Evolutionary conservation across 352 stramenopile species (phyloP).

Genomic region (Globisporangium yorkense): DNA sequence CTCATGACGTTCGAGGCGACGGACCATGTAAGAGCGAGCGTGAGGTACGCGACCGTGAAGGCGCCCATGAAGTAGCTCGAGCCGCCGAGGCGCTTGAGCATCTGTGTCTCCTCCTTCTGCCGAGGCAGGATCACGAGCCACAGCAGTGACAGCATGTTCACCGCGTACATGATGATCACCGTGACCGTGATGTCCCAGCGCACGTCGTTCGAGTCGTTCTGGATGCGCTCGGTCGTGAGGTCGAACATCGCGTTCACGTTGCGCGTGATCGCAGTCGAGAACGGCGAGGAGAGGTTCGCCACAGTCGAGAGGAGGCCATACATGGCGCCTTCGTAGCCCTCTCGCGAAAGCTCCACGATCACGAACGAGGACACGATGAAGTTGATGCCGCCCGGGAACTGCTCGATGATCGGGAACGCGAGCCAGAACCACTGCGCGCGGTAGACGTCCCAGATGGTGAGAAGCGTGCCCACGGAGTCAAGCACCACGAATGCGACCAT

Average conservation of each 20-base stretch:
- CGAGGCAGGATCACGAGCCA: constrained; percentile 52
- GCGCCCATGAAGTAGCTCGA: constrained; percentile 44
- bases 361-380: constrained; percentile 60
- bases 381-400: constrained; percentile 40
- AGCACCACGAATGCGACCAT: constrained; percentile 29
- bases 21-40: constrained; percentile 42
- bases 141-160: constrained; percentile 42
- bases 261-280: constrained; percentile 32
- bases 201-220: constrained; percentile 38
- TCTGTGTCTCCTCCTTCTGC: constrained; percentile 60
- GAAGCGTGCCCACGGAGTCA: constrained; percentile 28
- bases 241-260: constrained; percentile 38
- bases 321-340: constrained; percentile 58
- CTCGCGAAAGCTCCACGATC: constrained; percentile 41
- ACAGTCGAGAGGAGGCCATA: constrained; percentile 63
- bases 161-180: constrained; percentile 42
- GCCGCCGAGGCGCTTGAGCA: constrained; percentile 54
- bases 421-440: constrained; percentile 54
- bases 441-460: constrained; percentile 47
- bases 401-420: constrained; percentile 30
- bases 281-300: constrained; percentile 39
- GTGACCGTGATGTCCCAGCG: constrained; percentile 49
- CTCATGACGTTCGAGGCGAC: constrained; percentile 55
- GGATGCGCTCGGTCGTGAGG: constrained; percentile 38
- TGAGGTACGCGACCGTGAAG: constrained; percentile 33